Evolutionary conservation across 768 basidiomycete species (phyloP), one percentile per base, ranked within the genome.

Genomic region (Tulasnella sp.): DNA sequence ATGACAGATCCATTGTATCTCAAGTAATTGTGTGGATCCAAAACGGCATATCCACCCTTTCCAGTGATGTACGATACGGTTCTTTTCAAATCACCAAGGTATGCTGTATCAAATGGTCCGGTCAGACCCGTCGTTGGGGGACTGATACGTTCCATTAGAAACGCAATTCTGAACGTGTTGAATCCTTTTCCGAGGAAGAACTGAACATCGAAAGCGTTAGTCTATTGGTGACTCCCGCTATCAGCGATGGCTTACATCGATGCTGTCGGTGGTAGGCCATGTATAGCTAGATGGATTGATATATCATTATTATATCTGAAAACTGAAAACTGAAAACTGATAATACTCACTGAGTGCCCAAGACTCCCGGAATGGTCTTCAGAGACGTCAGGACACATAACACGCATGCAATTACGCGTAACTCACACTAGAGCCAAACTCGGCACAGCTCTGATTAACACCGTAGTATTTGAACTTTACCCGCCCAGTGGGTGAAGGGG

Each of bases 1-100:
- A 78, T 75, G 27, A 69, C 61, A 20, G 64, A 66, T 45, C 69
- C 69, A 58, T 76, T 75, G 68, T 75, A 80, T 43, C 70, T 70
- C 73, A 76, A 72, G 63, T 61, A 80, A 64, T 77, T 78, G 66
- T 78, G 78, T n/a, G 37, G n/a, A 43, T 78, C 77, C 46, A 80
- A 65, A 50, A 72, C 61, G 47, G 70, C 77, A 56, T 64, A 77
- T 12, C 69, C 76, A 37, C 75, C 76, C 66, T 78, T 77, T 55
- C 63, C n/a, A n/a, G n/a, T n/a, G n/a, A n/a, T n/a, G n/a, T n/a
- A n/a, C n/a, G n/a, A n/a, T n/a, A n/a, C n/a, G n/a, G n/a, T n/a
- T n/a, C 49, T 66, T 58, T 72, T 72, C 49, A 77, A 59, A 20
- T 70, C 72, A 53, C 60, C 63, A 35, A 79, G 70, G 63, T 80